Evolutionary conservation across 2,329 filamentous ascomycete genomes (phyloP).

Genomic region (Verticillium nubilum): DNA sequence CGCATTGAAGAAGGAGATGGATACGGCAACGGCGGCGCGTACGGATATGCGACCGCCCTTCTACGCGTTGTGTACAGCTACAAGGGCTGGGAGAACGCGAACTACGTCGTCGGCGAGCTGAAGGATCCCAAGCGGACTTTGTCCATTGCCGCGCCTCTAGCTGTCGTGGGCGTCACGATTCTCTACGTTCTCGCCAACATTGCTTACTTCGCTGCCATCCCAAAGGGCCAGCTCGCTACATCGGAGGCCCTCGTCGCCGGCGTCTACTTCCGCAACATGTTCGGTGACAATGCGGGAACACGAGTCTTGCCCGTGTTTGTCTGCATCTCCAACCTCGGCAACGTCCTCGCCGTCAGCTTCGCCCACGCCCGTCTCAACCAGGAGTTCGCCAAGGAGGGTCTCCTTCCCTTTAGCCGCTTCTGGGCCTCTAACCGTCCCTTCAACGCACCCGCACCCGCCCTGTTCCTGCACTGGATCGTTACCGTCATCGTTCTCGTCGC

Average conservation of each 20-base stretch:
- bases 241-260: slow-evolving; percentile 57
- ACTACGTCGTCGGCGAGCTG: slow-evolving; percentile 55
- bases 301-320: slow-evolving; percentile 49
- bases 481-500: slow-evolving; percentile 61
- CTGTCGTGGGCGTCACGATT: slow-evolving; percentile 51
- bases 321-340: slow-evolving; percentile 55
- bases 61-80: slow-evolving; percentile 56
- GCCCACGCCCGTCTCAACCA: slow-evolving; percentile 54
- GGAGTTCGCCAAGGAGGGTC: slow-evolving; percentile 64
- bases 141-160: slow-evolving; percentile 49
- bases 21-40: slow-evolving; percentile 42
- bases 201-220: slow-evolving; percentile 59
- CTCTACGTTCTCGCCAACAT: slow-evolving; percentile 61
- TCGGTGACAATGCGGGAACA: slow-evolving; percentile 47
- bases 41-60: slow-evolving; percentile 51
- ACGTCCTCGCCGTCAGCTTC: slow-evolving; percentile 57
- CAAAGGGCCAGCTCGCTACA: slow-evolving; percentile 49
- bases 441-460: slow-evolving; percentile 54
- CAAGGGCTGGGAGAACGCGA: slow-evolving; percentile 60
- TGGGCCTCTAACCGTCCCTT: slow-evolving; percentile 67
- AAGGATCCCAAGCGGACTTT: slow-evolving; percentile 50
- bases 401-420: slow-evolving; percentile 60
- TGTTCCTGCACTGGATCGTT: slow-evolving; percentile 62
- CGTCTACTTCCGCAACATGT: slow-evolving; percentile 57
- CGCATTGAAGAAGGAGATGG: slow-evolving; percentile 33